phyloP scores from a whole-genome alignment of 352 stramenopile species.

The Pythium diclinum region DNA sequence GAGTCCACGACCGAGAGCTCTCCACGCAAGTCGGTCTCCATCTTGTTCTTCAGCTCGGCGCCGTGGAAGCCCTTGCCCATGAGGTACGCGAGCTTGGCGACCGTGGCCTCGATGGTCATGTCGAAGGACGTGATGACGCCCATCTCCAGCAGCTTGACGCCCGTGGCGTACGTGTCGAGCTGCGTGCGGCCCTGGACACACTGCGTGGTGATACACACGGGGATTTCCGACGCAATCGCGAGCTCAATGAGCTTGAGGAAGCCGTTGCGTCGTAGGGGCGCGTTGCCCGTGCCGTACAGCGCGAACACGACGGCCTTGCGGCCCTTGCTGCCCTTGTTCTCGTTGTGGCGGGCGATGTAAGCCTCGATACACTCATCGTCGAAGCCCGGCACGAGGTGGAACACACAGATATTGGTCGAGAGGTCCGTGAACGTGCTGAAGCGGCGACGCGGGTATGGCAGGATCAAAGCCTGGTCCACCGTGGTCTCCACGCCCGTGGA shows the following conservation, averaged over 20 bases:
- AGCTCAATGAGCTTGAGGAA: constrained; percentile 87
- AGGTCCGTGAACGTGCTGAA: constrained; percentile 91
- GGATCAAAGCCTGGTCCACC: constrained; percentile 87
- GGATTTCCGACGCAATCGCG: constrained; percentile 76
- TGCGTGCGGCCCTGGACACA: constrained; percentile 92
- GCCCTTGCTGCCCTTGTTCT: constrained; percentile 28
- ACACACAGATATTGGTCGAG: constrained; percentile 91
- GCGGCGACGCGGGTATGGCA: constrained; percentile 83
- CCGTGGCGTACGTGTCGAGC: constrained; percentile 93
- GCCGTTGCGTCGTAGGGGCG: constrained; percentile 82
- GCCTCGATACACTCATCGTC: constrained; percentile 83
- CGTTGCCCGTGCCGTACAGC: constrained; percentile 96
- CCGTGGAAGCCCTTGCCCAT: constrained; percentile 86
- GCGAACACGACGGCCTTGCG: constrained; percentile 89
- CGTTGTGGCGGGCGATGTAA: constrained; percentile 69
- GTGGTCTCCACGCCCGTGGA: constrained; percentile 92
- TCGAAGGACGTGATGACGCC: constrained; percentile 94
- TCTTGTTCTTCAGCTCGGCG: constrained; percentile 67
- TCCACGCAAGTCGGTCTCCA: constrained; percentile 81
- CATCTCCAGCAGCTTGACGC: constrained; percentile 82
- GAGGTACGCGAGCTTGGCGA: constrained; percentile 94
- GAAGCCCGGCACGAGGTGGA: constrained; percentile 89
- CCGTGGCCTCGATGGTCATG: constrained; percentile 95
- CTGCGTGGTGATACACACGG: constrained; percentile 93
- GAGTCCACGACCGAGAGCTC: constrained; percentile 78